Evolutionary conservation across 768 basidiomycete species (phyloP).

Genomic region (Kwoniella sp.): DNA sequence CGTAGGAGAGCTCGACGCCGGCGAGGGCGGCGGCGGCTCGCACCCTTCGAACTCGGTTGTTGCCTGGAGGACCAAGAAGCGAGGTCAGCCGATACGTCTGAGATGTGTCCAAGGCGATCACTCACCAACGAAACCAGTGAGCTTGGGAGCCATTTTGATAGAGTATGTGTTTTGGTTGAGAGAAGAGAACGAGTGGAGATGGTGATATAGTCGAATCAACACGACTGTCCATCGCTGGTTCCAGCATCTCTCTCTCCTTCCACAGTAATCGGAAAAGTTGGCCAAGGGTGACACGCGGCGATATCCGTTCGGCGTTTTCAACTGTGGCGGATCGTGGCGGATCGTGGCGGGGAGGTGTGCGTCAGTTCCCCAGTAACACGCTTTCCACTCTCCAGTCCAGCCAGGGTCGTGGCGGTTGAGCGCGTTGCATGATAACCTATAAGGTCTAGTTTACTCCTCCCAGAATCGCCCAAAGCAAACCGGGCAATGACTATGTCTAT

Average conservation of each 20-base stretch:
- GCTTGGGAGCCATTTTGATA: conserved; percentile 13
- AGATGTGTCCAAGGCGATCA: background rate
- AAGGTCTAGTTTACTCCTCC: background rate
- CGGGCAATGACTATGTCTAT: background rate
- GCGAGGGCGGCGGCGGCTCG: conserved; percentile 59
- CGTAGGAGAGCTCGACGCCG: conserved; percentile 71
- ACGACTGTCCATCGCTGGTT: background rate
- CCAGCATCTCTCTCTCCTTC: background rate
- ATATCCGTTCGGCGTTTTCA: conserved; percentile 1
- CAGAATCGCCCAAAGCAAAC: background rate
- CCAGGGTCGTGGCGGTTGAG: conserved; percentile 2
- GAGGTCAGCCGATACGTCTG: background rate
- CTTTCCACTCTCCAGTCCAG: too few relatives aligned
- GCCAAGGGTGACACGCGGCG: background rate
- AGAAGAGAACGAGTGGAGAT: background rate
- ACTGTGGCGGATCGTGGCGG: too few relatives aligned
- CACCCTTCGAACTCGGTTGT: conserved; percentile 45
- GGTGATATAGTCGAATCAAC: background rate
- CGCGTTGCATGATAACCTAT: background rate
- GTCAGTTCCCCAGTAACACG: too few relatives aligned
- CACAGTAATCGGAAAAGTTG: background rate
- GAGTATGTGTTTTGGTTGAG: background rate
- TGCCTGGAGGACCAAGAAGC: conserved; percentile 23
- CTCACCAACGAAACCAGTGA: conserved; percentile 12
- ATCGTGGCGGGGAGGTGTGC: background rate